Evolutionary conservation across 2,329 filamentous ascomycete species (phyloP).

Genomic region (Cercospora zeina): DNA sequence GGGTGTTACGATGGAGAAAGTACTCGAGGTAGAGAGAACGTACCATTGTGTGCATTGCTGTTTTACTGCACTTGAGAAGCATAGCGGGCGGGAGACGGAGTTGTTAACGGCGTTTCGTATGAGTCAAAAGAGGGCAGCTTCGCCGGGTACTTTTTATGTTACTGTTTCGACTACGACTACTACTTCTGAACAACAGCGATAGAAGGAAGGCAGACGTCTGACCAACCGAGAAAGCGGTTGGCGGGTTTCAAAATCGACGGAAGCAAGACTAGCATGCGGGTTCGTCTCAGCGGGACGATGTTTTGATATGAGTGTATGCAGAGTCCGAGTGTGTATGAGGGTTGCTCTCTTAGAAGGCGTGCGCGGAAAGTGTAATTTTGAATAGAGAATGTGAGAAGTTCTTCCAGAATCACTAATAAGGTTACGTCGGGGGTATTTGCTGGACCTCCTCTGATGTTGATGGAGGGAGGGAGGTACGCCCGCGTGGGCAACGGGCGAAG

Average conservation of each 20-base stretch:
- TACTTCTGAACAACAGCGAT: slow-evolving; percentile 6
- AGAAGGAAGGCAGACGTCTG: neutral
- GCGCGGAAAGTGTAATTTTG: neutral
- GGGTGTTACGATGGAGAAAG: neutral
- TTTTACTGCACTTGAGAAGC: neutral
- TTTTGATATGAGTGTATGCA: slow-evolving; percentile 2
- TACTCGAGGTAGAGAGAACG: neutral
- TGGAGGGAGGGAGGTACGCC: no score
- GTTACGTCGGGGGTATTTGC: no score
- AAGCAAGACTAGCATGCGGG: slow-evolving; percentile 7
- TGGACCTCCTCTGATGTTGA: neutral
- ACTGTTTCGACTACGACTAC: neutral
- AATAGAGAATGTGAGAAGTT: neutral
- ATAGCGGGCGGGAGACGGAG: slow-evolving; percentile 9
- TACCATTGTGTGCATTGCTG: slow-evolving; percentile 4
- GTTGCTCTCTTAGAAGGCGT: no score
- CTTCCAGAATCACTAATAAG: no score
- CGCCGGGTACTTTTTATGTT: neutral
- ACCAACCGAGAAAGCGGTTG: neutral
- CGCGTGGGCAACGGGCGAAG: neutral
- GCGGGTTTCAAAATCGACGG: neutral
- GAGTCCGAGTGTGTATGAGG: neutral
- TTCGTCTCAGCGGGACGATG: neutral
- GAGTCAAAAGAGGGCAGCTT: neutral
- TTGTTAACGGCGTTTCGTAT: slow-evolving; percentile 3